A percentile compares a stretch with the other conserved stretches of the same genome.
Conservation (phyloP, 2,329 filamentous ascomycete genomes). For the Alternaria postmessia region DNA sequence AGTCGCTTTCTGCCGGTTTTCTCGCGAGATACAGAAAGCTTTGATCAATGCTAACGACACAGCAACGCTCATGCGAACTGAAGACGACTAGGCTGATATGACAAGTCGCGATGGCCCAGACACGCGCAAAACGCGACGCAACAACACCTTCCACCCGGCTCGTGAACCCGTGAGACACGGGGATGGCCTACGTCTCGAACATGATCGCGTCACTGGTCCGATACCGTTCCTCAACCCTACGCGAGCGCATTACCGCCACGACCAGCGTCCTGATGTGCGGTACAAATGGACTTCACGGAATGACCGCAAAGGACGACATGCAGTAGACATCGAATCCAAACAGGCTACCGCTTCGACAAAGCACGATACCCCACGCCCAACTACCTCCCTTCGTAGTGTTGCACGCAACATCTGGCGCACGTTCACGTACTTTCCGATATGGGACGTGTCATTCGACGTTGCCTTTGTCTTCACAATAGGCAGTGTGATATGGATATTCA, state of each 20-base stretch:
- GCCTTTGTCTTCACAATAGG: slow-evolving; percentile 64
- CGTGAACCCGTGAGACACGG: slow-evolving; percentile 37
- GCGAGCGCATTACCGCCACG: slow-evolving; percentile 22
- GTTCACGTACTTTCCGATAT: slow-evolving; percentile 61
- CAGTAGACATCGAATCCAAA: slow-evolving; percentile 40
- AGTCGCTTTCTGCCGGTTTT: background rate
- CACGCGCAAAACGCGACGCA: slow-evolving; percentile 28
- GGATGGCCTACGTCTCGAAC: slow-evolving; percentile 30
- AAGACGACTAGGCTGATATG: slow-evolving; percentile 1
- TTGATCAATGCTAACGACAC: background rate
- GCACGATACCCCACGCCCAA: slow-evolving; percentile 45
- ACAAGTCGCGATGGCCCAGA: background rate
- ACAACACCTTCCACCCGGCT: slow-evolving; percentile 35
- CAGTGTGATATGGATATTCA: slow-evolving; percentile 56
- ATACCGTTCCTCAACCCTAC: slow-evolving; percentile 62
- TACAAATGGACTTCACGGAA: slow-evolving; percentile 54
- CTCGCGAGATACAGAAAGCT: background rate
- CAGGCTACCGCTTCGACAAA: slow-evolving; percentile 18
- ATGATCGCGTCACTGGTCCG: slow-evolving; percentile 49
- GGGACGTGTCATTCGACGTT: slow-evolving; percentile 66
- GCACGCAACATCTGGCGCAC: slow-evolving; percentile 56
- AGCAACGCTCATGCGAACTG: background rate
- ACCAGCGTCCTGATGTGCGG: slow-evolving; percentile 44
- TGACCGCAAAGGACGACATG: slow-evolving; percentile 55
- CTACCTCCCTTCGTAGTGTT: slow-evolving; percentile 43